Evolutionary conservation across 176 grass and related monocot species (phyloP).

Genomic region (Eremochloa ophiuroides): DNA sequence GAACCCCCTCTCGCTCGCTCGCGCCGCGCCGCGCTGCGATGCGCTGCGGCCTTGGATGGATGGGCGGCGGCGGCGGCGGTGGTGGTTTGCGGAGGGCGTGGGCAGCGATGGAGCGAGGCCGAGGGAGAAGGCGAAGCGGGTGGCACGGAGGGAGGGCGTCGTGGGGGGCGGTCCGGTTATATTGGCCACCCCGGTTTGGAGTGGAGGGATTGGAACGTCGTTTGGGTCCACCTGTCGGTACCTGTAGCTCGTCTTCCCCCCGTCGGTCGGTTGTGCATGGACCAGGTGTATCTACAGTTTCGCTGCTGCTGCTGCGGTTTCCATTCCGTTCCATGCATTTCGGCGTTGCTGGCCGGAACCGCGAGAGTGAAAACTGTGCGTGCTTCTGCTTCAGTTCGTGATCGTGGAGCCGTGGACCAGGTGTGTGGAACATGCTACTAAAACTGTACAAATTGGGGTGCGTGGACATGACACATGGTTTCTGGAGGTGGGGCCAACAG

Average conservation of each 20-base stretch:
- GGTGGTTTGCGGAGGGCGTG: background rate
- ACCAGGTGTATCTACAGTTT: conserved; percentile 10
- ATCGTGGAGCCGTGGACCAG: background rate
- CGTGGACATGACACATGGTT: background rate
- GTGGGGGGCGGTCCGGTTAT: background rate
- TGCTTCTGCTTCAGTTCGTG: background rate
- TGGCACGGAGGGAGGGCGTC: background rate
- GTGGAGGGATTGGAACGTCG: background rate
- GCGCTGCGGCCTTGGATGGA: background rate
- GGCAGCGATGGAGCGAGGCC: background rate
- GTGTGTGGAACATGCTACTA: background rate
- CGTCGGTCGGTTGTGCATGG: conserved; percentile 25
- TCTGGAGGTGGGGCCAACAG: background rate
- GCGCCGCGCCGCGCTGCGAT: too few relatives aligned
- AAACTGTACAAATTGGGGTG: background rate
- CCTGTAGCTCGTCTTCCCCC: background rate
- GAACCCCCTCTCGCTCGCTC: background rate
- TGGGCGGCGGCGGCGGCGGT: too few relatives aligned
- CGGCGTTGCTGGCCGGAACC: background rate
- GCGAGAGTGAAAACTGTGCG: background rate
- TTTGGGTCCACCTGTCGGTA: background rate
- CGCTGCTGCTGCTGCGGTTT: background rate
- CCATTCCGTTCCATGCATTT: background rate
- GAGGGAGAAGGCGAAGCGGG: background rate
- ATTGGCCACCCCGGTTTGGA: background rate